A percentile compares a stretch with the other conserved stretches of the same genome.
Evolutionary conservation across 2,329 filamentous ascomycete species (phyloP).

Genomic region (Ascochyta viciae-villosae): DNA sequence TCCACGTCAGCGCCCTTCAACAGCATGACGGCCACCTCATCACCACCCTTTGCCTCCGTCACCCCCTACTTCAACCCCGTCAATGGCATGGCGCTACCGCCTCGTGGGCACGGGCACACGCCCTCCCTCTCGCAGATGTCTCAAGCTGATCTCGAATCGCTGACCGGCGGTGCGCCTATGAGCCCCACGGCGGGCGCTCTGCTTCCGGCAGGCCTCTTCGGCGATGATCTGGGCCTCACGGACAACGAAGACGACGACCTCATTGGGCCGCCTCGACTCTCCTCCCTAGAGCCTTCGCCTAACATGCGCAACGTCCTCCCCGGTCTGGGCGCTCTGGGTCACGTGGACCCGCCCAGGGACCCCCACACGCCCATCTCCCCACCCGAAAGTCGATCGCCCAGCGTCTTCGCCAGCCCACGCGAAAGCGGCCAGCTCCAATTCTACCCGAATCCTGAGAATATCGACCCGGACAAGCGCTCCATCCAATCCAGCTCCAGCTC

Average conservation of each 20-base stretch:
- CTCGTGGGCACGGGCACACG: slow-evolving; percentile 31
- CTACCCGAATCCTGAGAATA: slow-evolving; percentile 49
- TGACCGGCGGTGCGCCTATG: slow-evolving; percentile 72
- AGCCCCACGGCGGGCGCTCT: slow-evolving; percentile 79
- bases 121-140: slow-evolving; percentile 64
- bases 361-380: slow-evolving; percentile 54
- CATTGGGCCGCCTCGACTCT: slow-evolving; percentile 30
- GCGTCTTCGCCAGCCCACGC: slow-evolving; percentile 56
- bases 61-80: slow-evolving; percentile 63
- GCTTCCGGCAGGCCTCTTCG: slow-evolving; percentile 71
- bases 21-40: slow-evolving; percentile 55
- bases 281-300: slow-evolving; percentile 38
- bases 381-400: slow-evolving; percentile 52
- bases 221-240: slow-evolving; percentile 66
- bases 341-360: slow-evolving; percentile 41
- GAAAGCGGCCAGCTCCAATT: slow-evolving; percentile 54
- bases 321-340: slow-evolving; percentile 53
- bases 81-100: slow-evolving; percentile 66
- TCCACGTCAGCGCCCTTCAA: slow-evolving; percentile 55
- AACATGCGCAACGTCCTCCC: slow-evolving; percentile 45
- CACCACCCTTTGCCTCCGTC: slow-evolving; percentile 60
- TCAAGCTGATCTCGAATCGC: slow-evolving; percentile 67
- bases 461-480: slow-evolving; percentile 56
- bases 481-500: slow-evolving; percentile 59
- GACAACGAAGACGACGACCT: slow-evolving; percentile 45